Percentiles rank a stretch among this genome's conserved stretches.
Evolutionary conservation across 75 land plant genomes (phyloP).

Genomic region (Cunninghamia lanceolata): DNA sequence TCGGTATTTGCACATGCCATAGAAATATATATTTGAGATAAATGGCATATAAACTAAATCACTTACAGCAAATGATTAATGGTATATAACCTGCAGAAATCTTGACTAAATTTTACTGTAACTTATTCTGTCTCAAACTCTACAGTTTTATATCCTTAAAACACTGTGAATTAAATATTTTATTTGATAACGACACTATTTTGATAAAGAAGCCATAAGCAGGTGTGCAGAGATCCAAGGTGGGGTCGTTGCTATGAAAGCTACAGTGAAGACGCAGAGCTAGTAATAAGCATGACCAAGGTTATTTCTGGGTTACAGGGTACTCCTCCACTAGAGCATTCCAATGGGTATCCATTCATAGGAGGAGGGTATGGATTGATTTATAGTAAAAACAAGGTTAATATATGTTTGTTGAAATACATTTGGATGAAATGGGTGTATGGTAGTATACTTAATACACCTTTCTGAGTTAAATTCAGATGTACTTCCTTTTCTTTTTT

Average conservation of each 20-base stretch:
- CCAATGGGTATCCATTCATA: constrained; percentile 17
- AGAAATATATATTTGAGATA: no score
- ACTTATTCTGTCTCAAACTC: no score
- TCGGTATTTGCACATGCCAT: no score
- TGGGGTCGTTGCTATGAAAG: constrained; percentile 52
- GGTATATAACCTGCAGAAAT: no score
- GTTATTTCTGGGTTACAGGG: constrained; percentile 34
- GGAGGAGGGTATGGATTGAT: neutral
- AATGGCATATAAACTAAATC: no score
- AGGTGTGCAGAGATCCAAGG: constrained; percentile 42
- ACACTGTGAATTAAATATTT: neutral
- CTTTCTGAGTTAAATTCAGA: neutral
- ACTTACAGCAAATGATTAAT: no score
- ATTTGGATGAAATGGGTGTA: neutral
- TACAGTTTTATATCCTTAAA: no score
- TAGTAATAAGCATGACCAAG: constrained; percentile 30
- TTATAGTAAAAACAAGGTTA: no score
- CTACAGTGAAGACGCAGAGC: constrained; percentile 39
- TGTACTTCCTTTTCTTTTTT: no score
- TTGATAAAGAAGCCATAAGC: constrained; percentile 9
- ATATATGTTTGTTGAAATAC: no score
- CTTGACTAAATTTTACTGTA: no score
- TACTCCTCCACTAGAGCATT: neutral
- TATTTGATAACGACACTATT: neutral
- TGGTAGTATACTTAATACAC: neutral